Evolutionary conservation across 805 yeast species (phyloP).

Genomic region (Candida adriatica): DNA sequence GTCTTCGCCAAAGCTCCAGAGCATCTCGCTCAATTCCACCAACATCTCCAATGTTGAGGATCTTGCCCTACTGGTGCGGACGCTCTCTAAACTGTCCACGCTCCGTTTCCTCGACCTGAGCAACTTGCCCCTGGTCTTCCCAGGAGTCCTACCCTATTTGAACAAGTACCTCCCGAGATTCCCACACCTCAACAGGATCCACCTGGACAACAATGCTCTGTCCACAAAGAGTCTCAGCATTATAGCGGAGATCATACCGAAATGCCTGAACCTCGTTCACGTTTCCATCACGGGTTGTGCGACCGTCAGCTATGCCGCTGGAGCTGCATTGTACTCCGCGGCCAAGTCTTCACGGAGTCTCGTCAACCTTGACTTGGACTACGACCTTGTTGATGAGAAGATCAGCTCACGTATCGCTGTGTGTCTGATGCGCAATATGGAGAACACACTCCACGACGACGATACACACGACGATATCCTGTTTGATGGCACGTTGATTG

Average conservation of each 20-base stretch:
- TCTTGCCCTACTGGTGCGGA: conserved; percentile 39
- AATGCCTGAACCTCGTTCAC: conserved; percentile 59
- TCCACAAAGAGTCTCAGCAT: conserved; percentile 47
- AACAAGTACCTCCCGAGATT: conserved; percentile 63
- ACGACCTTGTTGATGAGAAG: conserved; percentile 49
- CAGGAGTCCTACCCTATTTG: conserved; percentile 49
- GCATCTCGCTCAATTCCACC: conserved; percentile 62
- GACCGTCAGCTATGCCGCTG: conserved; percentile 48
- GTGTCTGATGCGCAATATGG: conserved; percentile 80
- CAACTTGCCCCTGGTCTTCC: conserved; percentile 61
- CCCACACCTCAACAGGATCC: conserved; percentile 55
- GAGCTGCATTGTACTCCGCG: conserved; percentile 61
- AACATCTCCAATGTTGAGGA: conserved; percentile 47
- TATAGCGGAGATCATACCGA: conserved; percentile 62
- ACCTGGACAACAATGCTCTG: conserved; percentile 63
- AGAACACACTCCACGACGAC: conserved; percentile 33
- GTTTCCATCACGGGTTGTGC: conserved; percentile 63
- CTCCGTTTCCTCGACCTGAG: conserved; percentile 73
- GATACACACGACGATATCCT: conserved; percentile 50
- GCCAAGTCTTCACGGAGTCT: conserved; percentile 61
- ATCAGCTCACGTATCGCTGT: conserved; percentile 69
- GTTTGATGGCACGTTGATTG: conserved; percentile 68
- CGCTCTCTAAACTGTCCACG: conserved; percentile 46
- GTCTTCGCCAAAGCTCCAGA: conserved; percentile 26
- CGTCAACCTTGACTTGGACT: conserved; percentile 62